Percentiles rank a stretch among this genome's conserved stretches.
Evolutionary conservation across 75 land plant genomes (phyloP).

Genomic region (Adiantum capillusveneris): DNA sequence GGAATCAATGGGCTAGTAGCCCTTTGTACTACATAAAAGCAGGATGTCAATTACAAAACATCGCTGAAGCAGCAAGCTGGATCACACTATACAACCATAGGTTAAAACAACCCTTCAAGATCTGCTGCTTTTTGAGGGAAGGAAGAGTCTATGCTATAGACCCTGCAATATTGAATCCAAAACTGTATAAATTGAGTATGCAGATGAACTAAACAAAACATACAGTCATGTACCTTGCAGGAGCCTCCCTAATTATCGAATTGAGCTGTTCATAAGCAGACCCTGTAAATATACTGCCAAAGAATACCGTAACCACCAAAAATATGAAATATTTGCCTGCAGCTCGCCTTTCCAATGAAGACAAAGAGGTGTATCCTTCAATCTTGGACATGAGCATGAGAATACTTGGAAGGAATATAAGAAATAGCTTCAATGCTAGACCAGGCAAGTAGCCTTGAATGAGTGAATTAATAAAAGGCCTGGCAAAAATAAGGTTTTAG

Average conservation of each 20-base stretch:
- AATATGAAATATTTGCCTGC: conserved; percentile 55
- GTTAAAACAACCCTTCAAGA: no score
- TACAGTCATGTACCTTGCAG: conserved; percentile 25
- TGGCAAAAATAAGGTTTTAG: conserved; percentile 19
- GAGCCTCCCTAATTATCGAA: conserved; percentile 31
- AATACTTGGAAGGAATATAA: conserved; percentile 41
- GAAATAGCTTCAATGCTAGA: conserved; percentile 45
- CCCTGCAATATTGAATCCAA: no score
- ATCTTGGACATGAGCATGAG: conserved; percentile 58
- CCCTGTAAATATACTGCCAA: conserved; percentile 55
- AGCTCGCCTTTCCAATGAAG: conserved; percentile 41
- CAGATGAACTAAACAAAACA: no score
- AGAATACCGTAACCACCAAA: conserved; percentile 49
- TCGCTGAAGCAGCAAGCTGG: no score
- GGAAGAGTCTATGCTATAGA: no score
- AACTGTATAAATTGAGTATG: no score
- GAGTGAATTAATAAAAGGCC: conserved; percentile 47
- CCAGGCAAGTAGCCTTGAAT: conserved; percentile 68
- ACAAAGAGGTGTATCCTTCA: conserved; percentile 40
- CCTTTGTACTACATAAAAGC: no score
- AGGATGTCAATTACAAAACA: no score
- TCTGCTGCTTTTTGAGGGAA: no score
- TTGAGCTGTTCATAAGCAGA: conserved; percentile 50
- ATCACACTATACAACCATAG: no score
- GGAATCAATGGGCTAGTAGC: no score